These are phyloP conservation scores for Pythium myriotylum DNA, from an alignment of 352 stramenopile species.

Conservation along the genomic window DNA sequence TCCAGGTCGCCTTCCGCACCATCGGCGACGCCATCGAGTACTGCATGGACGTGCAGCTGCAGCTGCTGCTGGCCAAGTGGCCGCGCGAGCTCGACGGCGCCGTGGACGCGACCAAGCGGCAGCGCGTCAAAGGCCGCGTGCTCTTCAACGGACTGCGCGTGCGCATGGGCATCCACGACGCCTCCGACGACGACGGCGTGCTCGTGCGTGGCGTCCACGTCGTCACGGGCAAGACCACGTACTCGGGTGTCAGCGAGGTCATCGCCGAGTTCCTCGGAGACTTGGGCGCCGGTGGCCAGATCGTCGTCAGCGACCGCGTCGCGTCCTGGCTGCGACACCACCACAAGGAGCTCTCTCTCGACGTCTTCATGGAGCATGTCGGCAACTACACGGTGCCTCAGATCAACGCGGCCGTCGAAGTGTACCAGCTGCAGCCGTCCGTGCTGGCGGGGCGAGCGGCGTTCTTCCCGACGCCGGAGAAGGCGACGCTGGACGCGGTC, in stretches of 20 bases:
- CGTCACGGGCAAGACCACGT: conserved; percentile 25
- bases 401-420: conserved; percentile 39
- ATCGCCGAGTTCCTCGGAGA: conserved; percentile 28
- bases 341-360: conserved; percentile 13
- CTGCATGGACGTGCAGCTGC: conserved; percentile 56
- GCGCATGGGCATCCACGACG: conserved; percentile 31
- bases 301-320: conserved; percentile 26
- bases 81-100: neutral
- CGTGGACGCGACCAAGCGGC: neutral
- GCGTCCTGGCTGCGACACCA: conserved; percentile 27
- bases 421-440: conserved; percentile 46
- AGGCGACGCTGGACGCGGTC: too few species aligned
- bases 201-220: conserved; percentile 22
- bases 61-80: conserved; percentile 25
- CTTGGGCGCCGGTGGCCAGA: conserved; percentile 29
- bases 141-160: conserved; percentile 29
- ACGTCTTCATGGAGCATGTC: conserved; percentile 32
- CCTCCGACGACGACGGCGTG: neutral
- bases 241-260: conserved; percentile 22
- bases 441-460: conserved; percentile 10
- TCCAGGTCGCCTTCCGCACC: conserved; percentile 67
- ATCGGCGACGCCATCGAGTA: too few species aligned
- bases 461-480: too few species aligned
- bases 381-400: conserved; percentile 46
- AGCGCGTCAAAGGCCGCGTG: neutral